phyloP scores from a whole-genome alignment of 768 basidiomycete species.

The Agaricus bisporus region DNA sequence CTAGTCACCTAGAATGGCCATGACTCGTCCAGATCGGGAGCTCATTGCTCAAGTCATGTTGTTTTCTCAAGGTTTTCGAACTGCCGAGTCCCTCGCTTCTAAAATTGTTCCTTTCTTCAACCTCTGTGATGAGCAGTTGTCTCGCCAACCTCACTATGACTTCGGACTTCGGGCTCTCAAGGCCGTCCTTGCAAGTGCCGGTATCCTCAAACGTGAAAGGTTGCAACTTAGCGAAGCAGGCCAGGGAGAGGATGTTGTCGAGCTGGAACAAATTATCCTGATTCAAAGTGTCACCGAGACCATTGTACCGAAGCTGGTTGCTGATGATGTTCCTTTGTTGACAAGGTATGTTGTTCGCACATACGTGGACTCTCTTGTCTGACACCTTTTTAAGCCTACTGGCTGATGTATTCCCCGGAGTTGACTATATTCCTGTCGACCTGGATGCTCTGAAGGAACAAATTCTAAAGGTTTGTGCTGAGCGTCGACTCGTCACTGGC shows the following conservation, averaged over 20 bases:
- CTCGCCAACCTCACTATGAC: conserved; percentile 97
- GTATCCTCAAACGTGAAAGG: conserved; percentile 93
- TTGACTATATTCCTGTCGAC: conserved; percentile 86
- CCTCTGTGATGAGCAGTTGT: conserved; percentile 94
- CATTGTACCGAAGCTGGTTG: conserved; percentile 95
- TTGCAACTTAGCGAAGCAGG: conserved; percentile 43
- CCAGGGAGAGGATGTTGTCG: conserved; percentile 32
- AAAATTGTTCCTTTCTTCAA: conserved; percentile 99
- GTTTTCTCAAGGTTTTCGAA: conserved; percentile 98
- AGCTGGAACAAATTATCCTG: conserved; percentile 86
- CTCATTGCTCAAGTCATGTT: conserved; percentile 99
- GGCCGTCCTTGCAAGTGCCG: conserved; percentile 92
- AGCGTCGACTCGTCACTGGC: conserved; percentile 79
- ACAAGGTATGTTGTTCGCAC: conserved; percentile 56
- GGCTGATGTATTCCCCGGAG: conserved; percentile 95
- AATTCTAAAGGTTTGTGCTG: conserved; percentile 80
- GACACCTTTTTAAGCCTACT: conserved; percentile 53
- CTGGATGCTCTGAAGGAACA: conserved; percentile 80
- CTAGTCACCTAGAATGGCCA: conserved; percentile 72
- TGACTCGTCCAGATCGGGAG: conserved; percentile 97
- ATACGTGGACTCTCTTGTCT: conserved; percentile 8
- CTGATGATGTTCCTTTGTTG: conserved; percentile 91
- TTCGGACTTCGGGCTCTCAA: conserved; percentile 97
- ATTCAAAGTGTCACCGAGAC: conserved; percentile 99
- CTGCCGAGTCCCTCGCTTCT: conserved; percentile 94